phyloP scores from a whole-genome alignment of 1,139 yeast species.

The Candida tetrigidarum region DNA sequence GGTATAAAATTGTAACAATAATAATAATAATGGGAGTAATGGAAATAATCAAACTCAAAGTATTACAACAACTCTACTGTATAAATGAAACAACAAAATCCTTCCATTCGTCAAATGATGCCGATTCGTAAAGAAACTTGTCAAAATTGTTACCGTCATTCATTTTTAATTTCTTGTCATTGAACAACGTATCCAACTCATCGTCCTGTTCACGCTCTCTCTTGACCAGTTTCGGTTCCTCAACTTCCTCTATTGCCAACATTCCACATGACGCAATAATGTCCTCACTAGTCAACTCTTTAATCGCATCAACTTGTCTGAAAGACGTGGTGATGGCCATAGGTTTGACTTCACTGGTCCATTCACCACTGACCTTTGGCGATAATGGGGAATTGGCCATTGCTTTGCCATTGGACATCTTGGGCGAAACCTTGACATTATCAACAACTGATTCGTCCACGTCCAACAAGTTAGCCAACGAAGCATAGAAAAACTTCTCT shows the following conservation, averaged over 20 bases:
- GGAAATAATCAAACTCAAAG: not conserved
- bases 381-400: conserved; percentile 36
- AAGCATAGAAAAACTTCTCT: conserved; percentile 52
- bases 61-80: conserved; percentile 6
- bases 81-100: conserved; percentile 20
- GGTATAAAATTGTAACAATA: not conserved
- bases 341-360: conserved; percentile 54
- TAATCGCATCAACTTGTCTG: conserved; percentile 43
- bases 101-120: conserved; percentile 47
- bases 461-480: conserved; percentile 54
- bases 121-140: conserved; percentile 35
- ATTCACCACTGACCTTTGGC: conserved; percentile 32
- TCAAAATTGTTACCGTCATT: conserved; percentile 21
- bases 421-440: conserved; percentile 19
- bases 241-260: conserved; percentile 9
- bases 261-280: conserved; percentile 32
- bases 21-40: not conserved
- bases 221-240: conserved; percentile 19
- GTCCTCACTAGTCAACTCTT: conserved; percentile 34
- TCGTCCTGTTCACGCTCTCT: conserved; percentile 35
- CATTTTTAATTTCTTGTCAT: conserved; percentile 37
- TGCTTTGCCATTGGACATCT: conserved; percentile 12
- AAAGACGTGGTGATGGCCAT: conserved; percentile 51
- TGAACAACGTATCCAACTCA: conserved; percentile 40
- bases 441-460: conserved; percentile 43